phyloP scores from a whole-genome alignment of 495 filamentous ascomycete species.

The Ramalina intermedia region DNA sequence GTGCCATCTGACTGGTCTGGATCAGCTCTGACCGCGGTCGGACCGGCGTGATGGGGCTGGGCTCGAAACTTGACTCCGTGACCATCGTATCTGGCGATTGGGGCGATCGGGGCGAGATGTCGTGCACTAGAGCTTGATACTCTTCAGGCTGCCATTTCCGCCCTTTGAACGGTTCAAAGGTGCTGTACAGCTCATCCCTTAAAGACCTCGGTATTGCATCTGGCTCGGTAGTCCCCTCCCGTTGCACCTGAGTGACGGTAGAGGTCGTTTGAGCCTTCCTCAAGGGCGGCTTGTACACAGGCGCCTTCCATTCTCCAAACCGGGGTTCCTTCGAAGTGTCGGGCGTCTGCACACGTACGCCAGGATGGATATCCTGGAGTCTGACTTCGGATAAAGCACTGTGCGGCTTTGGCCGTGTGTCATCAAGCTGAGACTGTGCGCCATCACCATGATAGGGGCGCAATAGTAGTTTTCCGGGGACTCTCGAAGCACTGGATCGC shows the following conservation, averaged over 20 bases:
- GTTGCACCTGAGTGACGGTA: not conserved
- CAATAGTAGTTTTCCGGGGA: not conserved
- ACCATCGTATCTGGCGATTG: not conserved
- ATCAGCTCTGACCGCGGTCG: not conserved
- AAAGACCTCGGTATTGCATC: too few species aligned
- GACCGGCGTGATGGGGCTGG: not conserved
- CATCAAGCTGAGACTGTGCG: not conserved
- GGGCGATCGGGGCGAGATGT: not conserved
- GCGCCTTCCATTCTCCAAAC: slow-evolving; percentile 1
- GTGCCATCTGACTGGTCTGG: not conserved
- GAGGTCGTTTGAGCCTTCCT: not conserved
- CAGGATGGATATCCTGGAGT: not conserved
- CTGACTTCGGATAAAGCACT: not conserved
- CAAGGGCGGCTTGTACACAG: not conserved
- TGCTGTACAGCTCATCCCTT: not conserved
- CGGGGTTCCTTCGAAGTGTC: not conserved
- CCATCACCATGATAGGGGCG: not conserved
- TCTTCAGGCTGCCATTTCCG: not conserved
- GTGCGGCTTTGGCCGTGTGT: not conserved
- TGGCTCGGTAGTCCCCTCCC: not conserved
- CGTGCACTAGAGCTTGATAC: not conserved
- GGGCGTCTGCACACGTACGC: not conserved
- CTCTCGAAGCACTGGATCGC: not conserved
- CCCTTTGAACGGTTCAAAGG: not conserved
- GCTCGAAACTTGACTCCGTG: not conserved